Percentiles rank a stretch among this genome's conserved stretches.
Conservation (phyloP, 2,329 filamentous ascomycete genomes). For the Chaetomium olivaceum region DNA sequence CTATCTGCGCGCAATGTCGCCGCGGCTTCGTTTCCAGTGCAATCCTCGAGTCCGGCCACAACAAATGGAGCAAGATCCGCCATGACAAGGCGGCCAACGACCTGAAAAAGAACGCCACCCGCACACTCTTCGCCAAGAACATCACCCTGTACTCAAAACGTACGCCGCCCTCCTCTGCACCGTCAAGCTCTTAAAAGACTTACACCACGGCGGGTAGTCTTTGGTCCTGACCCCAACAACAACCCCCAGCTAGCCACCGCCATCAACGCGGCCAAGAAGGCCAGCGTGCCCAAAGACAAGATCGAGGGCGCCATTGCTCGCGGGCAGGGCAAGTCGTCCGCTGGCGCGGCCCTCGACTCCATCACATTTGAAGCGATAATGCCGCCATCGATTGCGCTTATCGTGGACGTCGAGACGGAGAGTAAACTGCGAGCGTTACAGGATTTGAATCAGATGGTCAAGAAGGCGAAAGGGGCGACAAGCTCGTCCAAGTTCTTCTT, state of each 20-base stretch:
- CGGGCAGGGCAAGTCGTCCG: constrained; percentile 78
- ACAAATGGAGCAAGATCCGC: constrained; percentile 93
- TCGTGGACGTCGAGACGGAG: constrained; percentile 85
- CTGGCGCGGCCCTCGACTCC: constrained; percentile 73
- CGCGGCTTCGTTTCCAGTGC: constrained; percentile 52
- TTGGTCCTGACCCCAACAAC: constrained; percentile 69
- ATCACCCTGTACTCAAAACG: constrained; percentile 75
- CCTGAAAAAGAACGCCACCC: constrained; percentile 71
- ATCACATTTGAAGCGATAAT: constrained; percentile 80
- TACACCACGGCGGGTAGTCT: constrained; percentile 52
- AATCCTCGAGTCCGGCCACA: constrained; percentile 67
- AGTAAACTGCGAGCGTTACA: constrained; percentile 72
- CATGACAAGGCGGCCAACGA: constrained; percentile 92
- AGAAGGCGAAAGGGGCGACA: constrained; percentile 66
- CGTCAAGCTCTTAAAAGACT: constrained; percentile 24
- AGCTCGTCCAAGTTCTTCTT: constrained; percentile 85
- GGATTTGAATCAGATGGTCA: constrained; percentile 71
- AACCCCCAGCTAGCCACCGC: constrained; percentile 76
- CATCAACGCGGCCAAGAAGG: constrained; percentile 77
- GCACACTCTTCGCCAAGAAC: constrained; percentile 67
- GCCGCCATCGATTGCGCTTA: constrained; percentile 72
- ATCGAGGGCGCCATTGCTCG: constrained; percentile 87
- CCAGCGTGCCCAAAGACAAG: constrained; percentile 76
- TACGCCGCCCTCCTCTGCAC: constrained; percentile 42
- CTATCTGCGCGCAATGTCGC: constrained; percentile 49